Conservation (phyloP, 352 stramenopile genomes). For the Globisporangium parvum region DNA sequence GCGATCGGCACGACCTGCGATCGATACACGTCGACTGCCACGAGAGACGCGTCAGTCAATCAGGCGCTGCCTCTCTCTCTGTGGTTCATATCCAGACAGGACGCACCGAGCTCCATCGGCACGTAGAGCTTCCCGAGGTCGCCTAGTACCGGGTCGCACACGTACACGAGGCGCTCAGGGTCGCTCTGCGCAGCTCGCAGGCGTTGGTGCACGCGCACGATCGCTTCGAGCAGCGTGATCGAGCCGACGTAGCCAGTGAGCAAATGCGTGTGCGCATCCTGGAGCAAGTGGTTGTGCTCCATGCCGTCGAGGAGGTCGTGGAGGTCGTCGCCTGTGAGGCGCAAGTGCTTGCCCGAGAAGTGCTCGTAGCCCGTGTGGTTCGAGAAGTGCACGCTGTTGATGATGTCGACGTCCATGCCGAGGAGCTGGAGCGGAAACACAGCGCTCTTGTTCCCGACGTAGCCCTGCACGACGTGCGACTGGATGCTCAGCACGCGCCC, state of each 20-base stretch:
- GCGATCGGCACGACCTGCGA: constrained; percentile 73
- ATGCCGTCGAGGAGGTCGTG: constrained; percentile 77
- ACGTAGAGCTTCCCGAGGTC: constrained; percentile 83
- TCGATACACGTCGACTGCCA: constrained; percentile 72
- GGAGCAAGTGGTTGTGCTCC: constrained; percentile 61
- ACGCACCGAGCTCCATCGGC: constrained; percentile 61
- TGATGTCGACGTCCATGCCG: constrained; percentile 81
- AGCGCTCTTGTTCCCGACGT: constrained; percentile 84
- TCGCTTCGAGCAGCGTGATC: constrained; percentile 56
- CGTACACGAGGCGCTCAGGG: constrained; percentile 52
- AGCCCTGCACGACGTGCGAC: constrained; percentile 84
- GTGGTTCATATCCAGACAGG: neutral
- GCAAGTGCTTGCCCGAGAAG: constrained; percentile 65
- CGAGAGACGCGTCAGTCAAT: neutral
- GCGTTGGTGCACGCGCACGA: constrained; percentile 59
- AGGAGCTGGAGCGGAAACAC: constrained; percentile 82
- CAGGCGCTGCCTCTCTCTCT: too few species aligned
- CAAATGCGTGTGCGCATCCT: constrained; percentile 66
- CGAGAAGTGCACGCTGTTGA: constrained; percentile 87
- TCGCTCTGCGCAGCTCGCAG: constrained; percentile 44
- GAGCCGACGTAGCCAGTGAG: constrained; percentile 83
- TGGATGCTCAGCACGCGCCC: constrained; percentile 83
- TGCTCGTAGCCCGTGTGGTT: constrained; percentile 82
- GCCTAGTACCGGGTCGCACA: constrained; percentile 82
- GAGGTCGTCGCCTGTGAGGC: constrained; percentile 66